Conservation (phyloP, 116 monocot genomes). For the Dioscorea cayenensis region DNA sequence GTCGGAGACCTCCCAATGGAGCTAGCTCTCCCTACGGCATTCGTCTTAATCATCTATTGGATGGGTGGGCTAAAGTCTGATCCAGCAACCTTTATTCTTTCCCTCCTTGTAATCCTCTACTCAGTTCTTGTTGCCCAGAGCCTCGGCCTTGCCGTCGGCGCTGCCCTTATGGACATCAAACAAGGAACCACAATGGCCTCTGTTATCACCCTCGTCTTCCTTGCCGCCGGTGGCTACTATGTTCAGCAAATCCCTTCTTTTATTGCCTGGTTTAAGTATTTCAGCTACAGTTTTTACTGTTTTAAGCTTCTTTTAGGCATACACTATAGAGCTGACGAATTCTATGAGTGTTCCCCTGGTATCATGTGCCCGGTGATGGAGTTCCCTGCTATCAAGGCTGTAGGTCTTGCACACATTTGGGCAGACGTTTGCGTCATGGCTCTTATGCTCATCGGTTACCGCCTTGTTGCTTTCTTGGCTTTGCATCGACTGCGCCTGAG, state of each 20-base stretch:
- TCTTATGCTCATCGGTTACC: neutral
- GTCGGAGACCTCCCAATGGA: slow-evolving; percentile 55
- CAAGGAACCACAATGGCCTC: slow-evolving; percentile 52
- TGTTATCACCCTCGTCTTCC: slow-evolving; percentile 27
- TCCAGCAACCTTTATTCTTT: slow-evolving; percentile 29
- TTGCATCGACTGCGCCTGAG: neutral
- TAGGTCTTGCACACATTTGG: too few species aligned
- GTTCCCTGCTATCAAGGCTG: slow-evolving; percentile 26
- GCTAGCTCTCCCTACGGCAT: slow-evolving; percentile 30
- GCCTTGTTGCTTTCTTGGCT: neutral
- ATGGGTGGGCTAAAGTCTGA: slow-evolving; percentile 46
- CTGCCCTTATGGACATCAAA: slow-evolving; percentile 57
- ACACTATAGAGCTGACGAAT: slow-evolving; percentile 7
- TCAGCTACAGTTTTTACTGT: slow-evolving; percentile 49
- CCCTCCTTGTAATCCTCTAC: slow-evolving; percentile 30
- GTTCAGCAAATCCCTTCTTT: slow-evolving; percentile 52
- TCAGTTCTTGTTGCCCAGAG: slow-evolving; percentile 49
- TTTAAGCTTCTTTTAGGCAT: slow-evolving; percentile 34
- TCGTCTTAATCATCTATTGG: slow-evolving; percentile 47
- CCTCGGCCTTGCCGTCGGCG: slow-evolving; percentile 59
- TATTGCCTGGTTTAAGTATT: slow-evolving; percentile 46
- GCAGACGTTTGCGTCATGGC: neutral
- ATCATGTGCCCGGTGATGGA: too few species aligned
- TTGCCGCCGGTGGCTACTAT: slow-evolving; percentile 54
- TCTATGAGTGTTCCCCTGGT: too few species aligned